Base-by-base conservation (phyloP, 2,329 filamentous ascomycete species). In the Catunica adiposa region DNA sequence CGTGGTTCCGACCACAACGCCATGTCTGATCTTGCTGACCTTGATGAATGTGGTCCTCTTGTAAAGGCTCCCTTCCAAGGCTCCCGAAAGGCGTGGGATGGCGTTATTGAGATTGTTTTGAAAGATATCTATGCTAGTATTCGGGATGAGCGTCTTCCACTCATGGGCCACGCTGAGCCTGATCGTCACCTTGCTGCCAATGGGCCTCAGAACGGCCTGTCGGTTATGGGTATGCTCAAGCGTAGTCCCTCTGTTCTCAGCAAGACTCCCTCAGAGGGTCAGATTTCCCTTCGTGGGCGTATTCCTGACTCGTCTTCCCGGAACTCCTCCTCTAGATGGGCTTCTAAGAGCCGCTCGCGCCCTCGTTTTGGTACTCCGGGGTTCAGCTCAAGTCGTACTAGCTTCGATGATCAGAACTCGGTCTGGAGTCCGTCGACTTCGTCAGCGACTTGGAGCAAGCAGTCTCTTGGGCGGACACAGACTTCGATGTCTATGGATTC, bases 381-480 rank as follows among this genome's bases (percentile, higher is more conserved):
- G 11, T 80, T 94, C 64, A 89, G 85, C 23, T 96, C 90, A 0
- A 96, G 89, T 65, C 80, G 89, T 53, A 97, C 90, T 8, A 97
- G 90, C 68, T 80, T 98, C 61, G 92, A 98, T 59, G 92, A 98
- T 63, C 80, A 82, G 58, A 86, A 82, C 59, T 94, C 88, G 1
- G 76, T 96, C 50, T 97, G 88, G 87, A 96, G 87, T 62, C 92
- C 92, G 9, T 73, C 79, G 1, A 70, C 74, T 40, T 88, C 87
- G 20, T 94, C 89, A n/a, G 94, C 89, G 61, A 92, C 86, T 0
- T 96, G 89, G 89, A 96, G 89, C 70, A 90, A 87, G 63, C 86
- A 92, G 64, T 97, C 90, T 0, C 76, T 94, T 59, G 88, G 89
- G 31, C 88, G 94, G 65, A 94, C 89, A 0, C 82, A 94, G 60